A percentile compares a stretch with the other conserved stretches of the same genome.
Conservation (phyloP, 208 protist genomes). For the Wallacemonas sp. region DNA sequence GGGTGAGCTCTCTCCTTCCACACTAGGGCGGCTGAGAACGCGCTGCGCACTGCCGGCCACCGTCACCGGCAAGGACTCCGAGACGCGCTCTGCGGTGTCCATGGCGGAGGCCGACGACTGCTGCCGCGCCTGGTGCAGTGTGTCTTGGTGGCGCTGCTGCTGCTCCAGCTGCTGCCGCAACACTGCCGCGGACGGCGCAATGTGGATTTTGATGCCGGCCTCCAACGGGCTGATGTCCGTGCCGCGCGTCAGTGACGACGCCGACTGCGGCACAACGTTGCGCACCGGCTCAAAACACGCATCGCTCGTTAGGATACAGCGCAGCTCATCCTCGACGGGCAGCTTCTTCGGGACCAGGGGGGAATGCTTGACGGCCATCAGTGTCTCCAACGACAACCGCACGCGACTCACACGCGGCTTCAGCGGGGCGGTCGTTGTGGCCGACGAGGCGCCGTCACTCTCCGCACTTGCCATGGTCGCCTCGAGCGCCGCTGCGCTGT, state of each 20-base stretch:
- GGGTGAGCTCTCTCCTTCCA: background rate
- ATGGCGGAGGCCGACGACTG: background rate
- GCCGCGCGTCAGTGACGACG: constrained; percentile 81
- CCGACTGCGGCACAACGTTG: constrained; percentile 71
- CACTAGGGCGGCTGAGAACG: background rate
- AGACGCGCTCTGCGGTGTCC: background rate
- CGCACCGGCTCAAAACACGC: constrained; percentile 71
- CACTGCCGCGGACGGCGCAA: constrained; percentile 68
- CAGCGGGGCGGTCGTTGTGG: background rate
- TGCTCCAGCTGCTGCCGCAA: constrained; percentile 50
- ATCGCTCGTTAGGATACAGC: constrained; percentile 60
- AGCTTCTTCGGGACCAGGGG: constrained; percentile 55
- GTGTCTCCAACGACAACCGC: constrained; percentile 35
- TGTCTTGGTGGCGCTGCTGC: constrained; percentile 17
- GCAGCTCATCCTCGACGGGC: constrained; percentile 70
- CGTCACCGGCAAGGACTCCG: background rate
- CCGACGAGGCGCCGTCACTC: background rate
- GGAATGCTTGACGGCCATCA: constrained; percentile 37
- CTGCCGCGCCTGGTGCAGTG: constrained; percentile 9
- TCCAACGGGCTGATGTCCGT: constrained; percentile 76
- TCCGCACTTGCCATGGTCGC: background rate
- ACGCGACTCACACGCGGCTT: constrained; percentile 24
- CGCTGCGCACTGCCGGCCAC: background rate
- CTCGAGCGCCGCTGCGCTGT: background rate
- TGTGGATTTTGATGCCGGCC: constrained; percentile 88